Base-by-base conservation (phyloP, 768 basidiomycete species). In the Kwoniella newhampshirensis region DNA sequence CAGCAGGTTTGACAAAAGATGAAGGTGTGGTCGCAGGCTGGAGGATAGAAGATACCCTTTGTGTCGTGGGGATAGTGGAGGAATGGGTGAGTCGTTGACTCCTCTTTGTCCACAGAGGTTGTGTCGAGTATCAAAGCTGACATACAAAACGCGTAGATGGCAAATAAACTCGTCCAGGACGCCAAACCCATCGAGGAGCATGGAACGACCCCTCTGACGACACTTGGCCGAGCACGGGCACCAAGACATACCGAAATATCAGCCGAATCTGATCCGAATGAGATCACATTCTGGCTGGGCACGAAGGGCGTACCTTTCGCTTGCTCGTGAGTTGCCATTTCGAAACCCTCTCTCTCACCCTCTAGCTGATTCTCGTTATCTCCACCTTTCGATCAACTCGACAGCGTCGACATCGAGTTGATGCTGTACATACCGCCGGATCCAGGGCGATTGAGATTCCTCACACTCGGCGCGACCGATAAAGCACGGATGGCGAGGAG, bases 361-460 rank as follows among this genome's bases (percentile, higher is more conserved):
- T 21, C 9, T 23, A 21, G 42, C 42, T 9, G 21, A 23, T 11
- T 44, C 21, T 11, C 21, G 21, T 21, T 15, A n/a, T n/a, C 11
- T 44, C 11, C 6, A 26, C 26, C 46, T 17, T n/a, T n/a, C n/a
- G n/a, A n/a, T n/a, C n/a, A n/a, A n/a, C n/a, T n/a, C n/a, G n/a
- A 39, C 43, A 8, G 15, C 7, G 13, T 15, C 23, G 18, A 45
- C 20, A 27, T 51, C 18, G 49, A 64, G 23, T 20, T 83, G 35
- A 78, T 85, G 36, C 77, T 80, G 48, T 88, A 86, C 67, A 71
- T 75, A 42, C 81, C 83, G 12, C 85, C 86, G 36, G 70, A 79
- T n/a, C 74, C 78, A 17, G 73, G 76, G 5, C 82, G 84, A 3
- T 77, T 88, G 57, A 81, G 86, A n/a, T 88, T 86, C 61, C 85